Percentiles rank a stretch among this genome's conserved stretches.
These are phyloP conservation scores for Microbotryum lychnidis-dioicae DNA, from an alignment of 1,284 basidiomycete genomes.

Conservation along the genomic window DNA sequence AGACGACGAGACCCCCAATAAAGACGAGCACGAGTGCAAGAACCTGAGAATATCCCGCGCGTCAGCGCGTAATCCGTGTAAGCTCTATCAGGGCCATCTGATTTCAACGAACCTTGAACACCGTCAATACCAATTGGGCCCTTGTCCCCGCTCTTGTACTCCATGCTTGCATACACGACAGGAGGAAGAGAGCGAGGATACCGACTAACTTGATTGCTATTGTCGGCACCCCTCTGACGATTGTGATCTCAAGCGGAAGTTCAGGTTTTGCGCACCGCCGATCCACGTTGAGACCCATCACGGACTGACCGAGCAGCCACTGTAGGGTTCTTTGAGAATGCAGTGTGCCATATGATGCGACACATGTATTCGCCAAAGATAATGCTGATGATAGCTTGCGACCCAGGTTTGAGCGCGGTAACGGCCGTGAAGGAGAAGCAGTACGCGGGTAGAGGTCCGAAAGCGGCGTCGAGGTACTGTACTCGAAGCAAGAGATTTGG, in stretches of 20 bases:
- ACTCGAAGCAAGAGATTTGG: conserved; percentile 81
- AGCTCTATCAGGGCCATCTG: not conserved
- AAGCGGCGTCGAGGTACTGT: conserved; percentile 66
- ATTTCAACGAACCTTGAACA: conserved; percentile 58
- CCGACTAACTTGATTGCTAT: conserved; percentile 81
- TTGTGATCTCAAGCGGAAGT: no score
- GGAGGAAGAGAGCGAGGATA: conserved; percentile 57
- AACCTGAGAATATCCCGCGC: conserved; percentile 27
- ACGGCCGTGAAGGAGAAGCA: conserved; percentile 41
- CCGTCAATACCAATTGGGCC: conserved; percentile 75
- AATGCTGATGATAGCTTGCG: conserved; percentile 41
- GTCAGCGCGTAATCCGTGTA: conserved; percentile 45
- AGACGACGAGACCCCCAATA: conserved; percentile 41
- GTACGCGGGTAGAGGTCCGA: conserved; percentile 45
- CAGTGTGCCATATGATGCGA: conserved; percentile 45
- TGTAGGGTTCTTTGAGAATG: conserved; percentile 31
- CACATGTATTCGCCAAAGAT: conserved; percentile 75
- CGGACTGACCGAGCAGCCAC: conserved; percentile 31
- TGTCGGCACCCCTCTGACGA: conserved; percentile 51
- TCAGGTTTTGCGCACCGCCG: not conserved
- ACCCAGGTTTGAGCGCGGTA: conserved; percentile 48
- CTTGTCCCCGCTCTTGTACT: conserved; percentile 71
- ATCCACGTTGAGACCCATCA: no score
- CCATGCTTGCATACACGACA: conserved; percentile 68
- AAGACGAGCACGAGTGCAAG: conserved; percentile 43